Base-by-base conservation (phyloP, 148 eudicot genomes). In the Amaranthus palmeri region DNA sequence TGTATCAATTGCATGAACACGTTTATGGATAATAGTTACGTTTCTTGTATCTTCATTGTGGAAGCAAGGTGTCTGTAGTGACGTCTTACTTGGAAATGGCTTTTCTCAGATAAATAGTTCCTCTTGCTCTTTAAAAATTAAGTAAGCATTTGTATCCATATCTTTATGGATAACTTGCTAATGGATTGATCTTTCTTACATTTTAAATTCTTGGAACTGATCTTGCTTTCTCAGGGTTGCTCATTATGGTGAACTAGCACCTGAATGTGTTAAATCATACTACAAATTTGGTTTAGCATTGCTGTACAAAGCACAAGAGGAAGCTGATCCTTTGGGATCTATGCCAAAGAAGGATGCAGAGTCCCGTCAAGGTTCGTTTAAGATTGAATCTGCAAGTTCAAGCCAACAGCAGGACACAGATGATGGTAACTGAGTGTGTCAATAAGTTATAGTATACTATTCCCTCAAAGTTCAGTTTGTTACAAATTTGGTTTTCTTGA, bases 221-320 rank as follows among this genome's bases (percentile, higher is more conserved):
- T 10, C 41, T 46, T 43, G 65, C 14, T 10, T 56, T 51, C 46
- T 42, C 79, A 95, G 99, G 90, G 93, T 72, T 76, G 86, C 81
- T 15, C 88, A 81, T 74, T 82, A 76, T 78, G 99, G 97, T 17
- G 97, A 95, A 74, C 96, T 95, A 79, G 86, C 93, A 41, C 93
- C 89, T 50, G 93, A 91, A 82, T 95, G 97, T 76, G 84, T 92
- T 45, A 77, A 79, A 49, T 74, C 89, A 40, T 95, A 89, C 65
- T 95, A 89, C 72, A 88, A 87, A 78, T 95, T 86, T 70, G 98
- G 99, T 5, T 79, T 86, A 82, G 96, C 88, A n/a, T 86, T 95
- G 71, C 77, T 95, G 76, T 77, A 85, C 84, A 95, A 95, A 88
- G 93, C 96, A 63, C 97, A 95, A 77, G 99, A 95, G 54, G 99